A percentile compares a stretch with the other conserved stretches of the same genome.
These are phyloP conservation scores for Aureoboletus auriporus DNA, from an alignment of 768 basidiomycete genomes.

Conservation along the genomic window DNA sequence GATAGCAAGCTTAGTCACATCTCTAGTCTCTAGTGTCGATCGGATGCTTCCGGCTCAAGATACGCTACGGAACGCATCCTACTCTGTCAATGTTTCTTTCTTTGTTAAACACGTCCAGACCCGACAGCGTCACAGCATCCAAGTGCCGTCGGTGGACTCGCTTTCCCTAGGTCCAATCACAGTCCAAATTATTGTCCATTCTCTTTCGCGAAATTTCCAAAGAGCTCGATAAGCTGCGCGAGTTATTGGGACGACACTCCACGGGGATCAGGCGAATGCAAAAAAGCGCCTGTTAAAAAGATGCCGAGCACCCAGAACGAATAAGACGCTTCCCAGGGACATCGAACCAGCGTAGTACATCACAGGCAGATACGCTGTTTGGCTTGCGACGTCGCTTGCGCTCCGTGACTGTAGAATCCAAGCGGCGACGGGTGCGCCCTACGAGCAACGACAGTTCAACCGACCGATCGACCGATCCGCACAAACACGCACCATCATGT, in stretches of 20 bases:
- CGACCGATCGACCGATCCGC: not conserved
- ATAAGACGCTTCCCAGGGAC: conserved; percentile 21
- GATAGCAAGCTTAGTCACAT: not conserved
- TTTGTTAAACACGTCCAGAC: too few relatives aligned
- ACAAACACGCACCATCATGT: conserved; percentile 17
- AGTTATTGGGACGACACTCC: too few relatives aligned
- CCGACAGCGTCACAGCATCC: too few relatives aligned
- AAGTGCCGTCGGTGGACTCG: too few relatives aligned
- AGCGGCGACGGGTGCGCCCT: conserved; percentile 29
- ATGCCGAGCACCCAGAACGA: conserved; percentile 14
- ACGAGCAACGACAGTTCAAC: not conserved
- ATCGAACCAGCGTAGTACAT: conserved; percentile 29
- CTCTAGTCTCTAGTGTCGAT: too few relatives aligned
- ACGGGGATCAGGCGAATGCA: conserved; percentile 8
- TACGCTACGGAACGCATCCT: too few relatives aligned
- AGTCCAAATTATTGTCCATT: too few relatives aligned
- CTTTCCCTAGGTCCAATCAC: too few relatives aligned
- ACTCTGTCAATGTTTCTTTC: too few relatives aligned
- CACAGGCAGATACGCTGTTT: conserved; percentile 24
- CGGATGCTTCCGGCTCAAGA: too few relatives aligned
- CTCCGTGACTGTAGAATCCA: conserved; percentile 27
- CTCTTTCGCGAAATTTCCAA: too few relatives aligned
- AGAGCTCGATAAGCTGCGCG: too few relatives aligned
- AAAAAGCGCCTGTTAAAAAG: conserved; percentile 8
- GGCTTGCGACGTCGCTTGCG: conserved; percentile 14